Evolutionary conservation across 2,329 filamentous ascomycete species (phyloP).

Genomic region (Aspergillus intermedius): DNA sequence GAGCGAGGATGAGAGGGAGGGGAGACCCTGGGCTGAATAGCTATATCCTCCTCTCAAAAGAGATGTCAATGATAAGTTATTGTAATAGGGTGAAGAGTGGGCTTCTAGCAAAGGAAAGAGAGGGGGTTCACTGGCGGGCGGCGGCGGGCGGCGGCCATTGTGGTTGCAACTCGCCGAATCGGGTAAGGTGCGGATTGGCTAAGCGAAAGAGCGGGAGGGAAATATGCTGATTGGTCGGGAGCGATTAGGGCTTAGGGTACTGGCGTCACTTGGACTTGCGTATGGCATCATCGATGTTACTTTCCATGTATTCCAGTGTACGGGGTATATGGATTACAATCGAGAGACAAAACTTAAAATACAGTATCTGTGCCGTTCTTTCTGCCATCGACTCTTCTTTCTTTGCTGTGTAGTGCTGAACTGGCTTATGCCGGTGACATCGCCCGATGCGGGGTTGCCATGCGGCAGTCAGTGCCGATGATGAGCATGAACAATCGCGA

Average conservation of each 20-base stretch:
- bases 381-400: too few species aligned
- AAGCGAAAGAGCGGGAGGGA: conserved; percentile 28
- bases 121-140: conserved; percentile 1
- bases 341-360: too few species aligned
- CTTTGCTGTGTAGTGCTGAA: too few species aligned
- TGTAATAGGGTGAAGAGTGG: too few species aligned
- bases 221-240: conserved; percentile 14
- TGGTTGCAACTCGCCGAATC: conserved; percentile 28
- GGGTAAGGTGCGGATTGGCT: conserved; percentile 31
- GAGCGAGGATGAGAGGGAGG: conserved; percentile 22
- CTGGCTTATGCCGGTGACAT: too few species aligned
- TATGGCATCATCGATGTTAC: conserved; percentile 20
- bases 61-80: too few species aligned
- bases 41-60: too few species aligned
- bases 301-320: background rate
- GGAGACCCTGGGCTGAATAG: conserved; percentile 8
- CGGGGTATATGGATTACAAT: too few species aligned
- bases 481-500: too few species aligned
- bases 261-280: conserved; percentile 24
- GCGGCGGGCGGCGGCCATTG: conserved; percentile 16
- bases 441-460: too few species aligned
- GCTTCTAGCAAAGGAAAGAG: background rate
- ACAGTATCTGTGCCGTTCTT: too few species aligned
- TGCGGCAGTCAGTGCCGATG: too few species aligned
- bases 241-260: conserved; percentile 38